These are phyloP conservation scores for Termitomyces sp. DNA, from an alignment of 1,284 basidiomycete genomes.

Conservation along the genomic window DNA sequence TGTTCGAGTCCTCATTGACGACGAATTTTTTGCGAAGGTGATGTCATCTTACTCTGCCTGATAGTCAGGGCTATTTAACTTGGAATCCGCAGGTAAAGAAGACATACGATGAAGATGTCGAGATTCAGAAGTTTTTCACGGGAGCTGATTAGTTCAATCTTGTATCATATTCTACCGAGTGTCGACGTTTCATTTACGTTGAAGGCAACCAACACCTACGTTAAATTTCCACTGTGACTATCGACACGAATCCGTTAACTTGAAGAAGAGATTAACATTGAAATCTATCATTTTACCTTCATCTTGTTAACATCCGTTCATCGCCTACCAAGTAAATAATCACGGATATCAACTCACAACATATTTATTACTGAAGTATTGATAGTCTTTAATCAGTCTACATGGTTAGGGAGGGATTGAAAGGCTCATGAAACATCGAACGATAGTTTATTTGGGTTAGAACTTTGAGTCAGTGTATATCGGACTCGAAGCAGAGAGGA, in stretches of 20 bases:
- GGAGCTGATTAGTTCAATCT: background rate
- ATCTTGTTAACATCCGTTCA: too few species aligned
- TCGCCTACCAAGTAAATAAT: too few species aligned
- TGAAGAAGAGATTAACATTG: too few species aligned
- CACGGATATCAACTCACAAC: too few species aligned
- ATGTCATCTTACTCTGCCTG: conserved; percentile 11
- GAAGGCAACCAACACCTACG: background rate
- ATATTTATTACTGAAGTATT: too few species aligned
- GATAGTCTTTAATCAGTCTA: too few species aligned
- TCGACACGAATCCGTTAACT: too few species aligned
- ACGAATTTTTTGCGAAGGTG: conserved; percentile 27
- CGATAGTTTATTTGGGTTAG: background rate
- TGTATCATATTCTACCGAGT: background rate
- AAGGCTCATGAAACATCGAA: background rate
- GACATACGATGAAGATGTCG: conserved; percentile 33
- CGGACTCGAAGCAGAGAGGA: background rate
- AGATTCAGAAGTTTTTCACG: conserved; percentile 7
- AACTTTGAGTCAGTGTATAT: background rate
- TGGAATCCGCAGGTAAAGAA: conserved; percentile 28
- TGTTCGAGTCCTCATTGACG: conserved; percentile 25
- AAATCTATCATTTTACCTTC: too few species aligned
- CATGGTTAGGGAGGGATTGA: too few species aligned
- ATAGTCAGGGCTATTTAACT: background rate
- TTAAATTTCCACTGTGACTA: too few species aligned
- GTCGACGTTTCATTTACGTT: too few species aligned